Conservation (phyloP, 495 filamentous ascomycete genomes). For the Parathielavia appendiculata region DNA sequence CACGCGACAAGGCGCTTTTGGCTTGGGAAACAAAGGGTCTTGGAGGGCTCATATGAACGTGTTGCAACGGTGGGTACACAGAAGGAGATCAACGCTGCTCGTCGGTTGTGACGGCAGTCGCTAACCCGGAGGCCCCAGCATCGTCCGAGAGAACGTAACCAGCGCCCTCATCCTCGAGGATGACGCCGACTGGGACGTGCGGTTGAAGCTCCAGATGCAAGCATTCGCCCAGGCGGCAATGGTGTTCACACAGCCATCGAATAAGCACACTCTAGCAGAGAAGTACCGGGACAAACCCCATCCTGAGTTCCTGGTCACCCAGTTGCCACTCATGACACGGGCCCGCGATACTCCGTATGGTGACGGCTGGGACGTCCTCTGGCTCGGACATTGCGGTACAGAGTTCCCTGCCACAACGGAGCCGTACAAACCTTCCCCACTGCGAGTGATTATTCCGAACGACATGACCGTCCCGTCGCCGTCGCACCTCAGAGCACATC, state of each 20-base stretch:
- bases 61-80: conserved; percentile 31
- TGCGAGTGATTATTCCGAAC: conserved; percentile 31
- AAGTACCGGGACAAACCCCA: not conserved
- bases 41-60: conserved; percentile 48
- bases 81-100: too few species aligned
- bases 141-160: conserved; percentile 34
- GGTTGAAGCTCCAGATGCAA: conserved; percentile 41
- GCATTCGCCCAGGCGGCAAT: conserved; percentile 35
- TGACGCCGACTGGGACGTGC: conserved; percentile 48
- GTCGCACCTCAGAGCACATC: conserved; percentile 40
- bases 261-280: conserved; percentile 10
- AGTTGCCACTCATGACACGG: not conserved
- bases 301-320: not conserved
- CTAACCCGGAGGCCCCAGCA: conserved; percentile 13
- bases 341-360: conserved; percentile 33
- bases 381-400: conserved; percentile 49
- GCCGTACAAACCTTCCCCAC: conserved; percentile 17
- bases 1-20: conserved; percentile 18
- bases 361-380: conserved; percentile 46
- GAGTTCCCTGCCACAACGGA: conserved; percentile 30
- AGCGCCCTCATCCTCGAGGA: conserved; percentile 48
- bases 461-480: conserved; percentile 40
- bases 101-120: too few species aligned
- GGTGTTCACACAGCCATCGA: conserved; percentile 26
- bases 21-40: conserved; percentile 40